A percentile compares a stretch with the other conserved stretches of the same genome.
phyloP scores from a whole-genome alignment of 2,329 filamentous ascomycete species.

The Claviceps humidiphila region DNA sequence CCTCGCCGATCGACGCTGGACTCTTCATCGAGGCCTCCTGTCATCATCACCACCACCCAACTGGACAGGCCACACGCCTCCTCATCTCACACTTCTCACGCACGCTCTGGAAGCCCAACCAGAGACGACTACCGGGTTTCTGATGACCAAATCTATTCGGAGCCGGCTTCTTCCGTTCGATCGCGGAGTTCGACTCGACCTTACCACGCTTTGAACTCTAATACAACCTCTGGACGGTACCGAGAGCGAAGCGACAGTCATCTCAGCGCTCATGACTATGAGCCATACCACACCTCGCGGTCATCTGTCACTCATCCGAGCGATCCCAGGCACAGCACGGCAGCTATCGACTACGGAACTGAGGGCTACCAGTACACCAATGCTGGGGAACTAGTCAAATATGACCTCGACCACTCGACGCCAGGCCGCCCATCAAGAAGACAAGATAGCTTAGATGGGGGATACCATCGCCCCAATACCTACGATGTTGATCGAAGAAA shows the following conservation, averaged over 20 bases:
- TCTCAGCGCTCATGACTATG: conserved; percentile 24
- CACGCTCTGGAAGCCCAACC: conserved; percentile 30
- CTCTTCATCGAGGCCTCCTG: conserved; percentile 33
- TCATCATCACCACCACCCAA: conserved; percentile 44
- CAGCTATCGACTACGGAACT: conserved; percentile 39
- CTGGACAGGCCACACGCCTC: conserved; percentile 26
- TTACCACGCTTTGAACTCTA: conserved; percentile 36
- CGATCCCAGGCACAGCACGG: conserved; percentile 28
- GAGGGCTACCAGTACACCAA: conserved; percentile 53
- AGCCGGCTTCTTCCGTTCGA: conserved; percentile 45
- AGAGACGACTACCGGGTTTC: conserved; percentile 39
- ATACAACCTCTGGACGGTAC: conserved; percentile 37
- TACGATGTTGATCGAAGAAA: conserved; percentile 32
- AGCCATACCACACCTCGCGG: conserved; percentile 34
- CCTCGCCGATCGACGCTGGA: conserved; percentile 41
- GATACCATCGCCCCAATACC: conserved; percentile 41
- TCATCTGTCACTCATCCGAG: conserved; percentile 32
- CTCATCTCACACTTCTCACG: conserved; percentile 24
- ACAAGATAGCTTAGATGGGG: conserved; percentile 42
- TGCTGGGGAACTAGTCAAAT: conserved; percentile 45
- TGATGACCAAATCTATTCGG: conserved; percentile 38
- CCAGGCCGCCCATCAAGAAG: conserved; percentile 25
- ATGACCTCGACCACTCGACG: conserved; percentile 43
- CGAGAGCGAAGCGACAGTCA: conserved; percentile 36
- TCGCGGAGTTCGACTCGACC: conserved; percentile 33